Evolutionary conservation across 495 filamentous ascomycete species (phyloP).

Genomic region (Penicillium odoratum): DNA sequence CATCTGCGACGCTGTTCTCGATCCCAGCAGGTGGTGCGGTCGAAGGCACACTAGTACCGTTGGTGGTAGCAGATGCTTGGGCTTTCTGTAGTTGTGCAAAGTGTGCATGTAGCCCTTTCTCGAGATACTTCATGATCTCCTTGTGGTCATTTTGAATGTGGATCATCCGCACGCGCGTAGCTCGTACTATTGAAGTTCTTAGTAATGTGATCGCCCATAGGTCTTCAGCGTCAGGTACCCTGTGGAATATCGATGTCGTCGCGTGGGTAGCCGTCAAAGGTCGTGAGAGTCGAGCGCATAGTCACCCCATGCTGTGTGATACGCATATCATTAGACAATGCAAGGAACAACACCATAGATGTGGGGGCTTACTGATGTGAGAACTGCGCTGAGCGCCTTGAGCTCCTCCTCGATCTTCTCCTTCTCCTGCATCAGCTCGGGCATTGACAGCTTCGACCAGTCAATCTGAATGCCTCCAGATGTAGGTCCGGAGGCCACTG

Average conservation of each 20-base stretch:
- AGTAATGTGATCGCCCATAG: conserved; percentile 5
- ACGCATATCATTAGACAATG: conserved; percentile 11
- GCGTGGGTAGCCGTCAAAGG: conserved; percentile 89
- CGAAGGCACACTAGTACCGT: conserved; percentile 31
- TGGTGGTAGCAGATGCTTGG: conserved; percentile 24
- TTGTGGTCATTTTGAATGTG: conserved; percentile 92
- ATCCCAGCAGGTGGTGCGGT: conserved; percentile 19
- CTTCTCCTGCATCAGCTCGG: conserved; percentile 69
- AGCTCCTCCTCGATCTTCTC: conserved; percentile 82
- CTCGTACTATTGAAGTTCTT: conserved; percentile 64
- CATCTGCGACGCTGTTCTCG: conserved; percentile 18
- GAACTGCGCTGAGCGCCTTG: conserved; percentile 76
- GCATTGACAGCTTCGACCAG: conserved; percentile 58
- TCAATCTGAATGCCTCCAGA: conserved; percentile 56
- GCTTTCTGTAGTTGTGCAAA: conserved; percentile 44
- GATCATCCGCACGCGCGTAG: conserved; percentile 86
- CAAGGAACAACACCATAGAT: conserved; percentile 2
- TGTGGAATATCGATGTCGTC: conserved; percentile 94
- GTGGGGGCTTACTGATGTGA: conserved; percentile 70
- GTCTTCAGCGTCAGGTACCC: conserved; percentile 55
- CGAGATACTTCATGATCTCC: conserved; percentile 76
- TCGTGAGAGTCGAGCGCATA: conserved; percentile 88
- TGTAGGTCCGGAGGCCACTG: conserved; percentile 70
- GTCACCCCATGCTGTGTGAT: conserved; percentile 76
- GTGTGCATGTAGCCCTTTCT: conserved; percentile 78